phyloP scores from a whole-genome alignment of 1,284 basidiomycete genomes.

The Tremellales sp. region DNA sequence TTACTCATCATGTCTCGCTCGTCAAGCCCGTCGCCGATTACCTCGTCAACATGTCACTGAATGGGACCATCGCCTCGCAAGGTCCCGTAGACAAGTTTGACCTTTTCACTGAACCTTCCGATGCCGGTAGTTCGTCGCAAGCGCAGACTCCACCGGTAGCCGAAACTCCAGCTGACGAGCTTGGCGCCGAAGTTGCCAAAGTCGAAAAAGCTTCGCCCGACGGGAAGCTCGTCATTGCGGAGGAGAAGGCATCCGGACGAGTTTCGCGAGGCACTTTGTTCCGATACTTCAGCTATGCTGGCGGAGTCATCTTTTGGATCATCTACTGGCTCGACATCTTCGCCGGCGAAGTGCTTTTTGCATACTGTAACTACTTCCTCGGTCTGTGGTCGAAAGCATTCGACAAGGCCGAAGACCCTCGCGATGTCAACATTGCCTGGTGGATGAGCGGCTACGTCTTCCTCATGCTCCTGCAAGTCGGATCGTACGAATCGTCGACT shows the following conservation, averaged over 20 bases:
- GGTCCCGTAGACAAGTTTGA: too few relatives aligned
- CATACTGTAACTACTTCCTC: conserved; percentile 57
- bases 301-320: conserved; percentile 50
- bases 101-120: too few relatives aligned
- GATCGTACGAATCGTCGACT: conserved; percentile 40
- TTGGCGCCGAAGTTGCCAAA: conserved; percentile 35
- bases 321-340: conserved; percentile 38
- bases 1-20: conserved; percentile 55
- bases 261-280: conserved; percentile 51
- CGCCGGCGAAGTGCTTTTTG: conserved; percentile 36
- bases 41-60: conserved; percentile 60
- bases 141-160: conserved; percentile 35
- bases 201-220: conserved; percentile 27
- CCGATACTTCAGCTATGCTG: conserved; percentile 40
- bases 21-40: conserved; percentile 60
- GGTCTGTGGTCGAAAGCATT: conserved; percentile 61
- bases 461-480: conserved; percentile 36
- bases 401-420: conserved; percentile 40
- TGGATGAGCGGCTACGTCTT: conserved; percentile 55
- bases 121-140: too few relatives aligned
- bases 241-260: conserved; percentile 59
- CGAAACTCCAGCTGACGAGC: conserved; percentile 41
- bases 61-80: too few relatives aligned
- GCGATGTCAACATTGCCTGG: conserved; percentile 40
- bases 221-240: conserved; percentile 54